A percentile compares a stretch with the other conserved stretches of the same genome.
Evolutionary conservation across 176 grass and related monocot species (phyloP).

Genomic region (Raddia guianensis): DNA sequence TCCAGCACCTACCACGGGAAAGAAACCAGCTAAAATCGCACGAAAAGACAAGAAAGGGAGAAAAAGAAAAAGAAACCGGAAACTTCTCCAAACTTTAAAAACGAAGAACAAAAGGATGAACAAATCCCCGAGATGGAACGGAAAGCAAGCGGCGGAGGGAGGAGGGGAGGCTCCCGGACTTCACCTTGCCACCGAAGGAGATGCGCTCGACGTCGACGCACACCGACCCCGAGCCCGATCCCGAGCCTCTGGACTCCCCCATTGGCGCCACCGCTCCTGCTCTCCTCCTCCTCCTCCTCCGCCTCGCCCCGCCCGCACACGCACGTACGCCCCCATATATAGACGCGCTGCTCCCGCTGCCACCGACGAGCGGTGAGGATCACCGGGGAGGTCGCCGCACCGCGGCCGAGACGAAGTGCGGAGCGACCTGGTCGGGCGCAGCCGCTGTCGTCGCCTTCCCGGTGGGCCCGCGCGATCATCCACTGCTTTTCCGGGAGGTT

Average conservation of each 20-base stretch:
- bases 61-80: neutral
- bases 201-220: conserved; percentile 80
- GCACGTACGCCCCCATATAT: conserved; percentile 24
- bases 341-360: neutral
- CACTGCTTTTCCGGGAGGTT: neutral
- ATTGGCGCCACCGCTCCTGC: conserved; percentile 29
- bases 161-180: neutral
- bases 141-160: neutral
- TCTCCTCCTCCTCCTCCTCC: neutral
- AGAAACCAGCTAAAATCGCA: neutral
- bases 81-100: neutral
- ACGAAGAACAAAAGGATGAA: neutral
- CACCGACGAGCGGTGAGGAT: conserved; percentile 46
- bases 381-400: conserved; percentile 45
- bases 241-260: conserved; percentile 69
- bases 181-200: conserved; percentile 81
- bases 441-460: neutral
- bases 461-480: neutral
- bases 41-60: too few species aligned
- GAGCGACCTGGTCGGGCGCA: neutral
- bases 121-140: neutral
- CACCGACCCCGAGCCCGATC: conserved; percentile 49
- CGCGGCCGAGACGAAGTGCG: neutral
- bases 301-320: neutral
- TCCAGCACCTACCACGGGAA: neutral